Conservation (phyloP, 768 basidiomycete species). For the Calocera cornea region DNA sequence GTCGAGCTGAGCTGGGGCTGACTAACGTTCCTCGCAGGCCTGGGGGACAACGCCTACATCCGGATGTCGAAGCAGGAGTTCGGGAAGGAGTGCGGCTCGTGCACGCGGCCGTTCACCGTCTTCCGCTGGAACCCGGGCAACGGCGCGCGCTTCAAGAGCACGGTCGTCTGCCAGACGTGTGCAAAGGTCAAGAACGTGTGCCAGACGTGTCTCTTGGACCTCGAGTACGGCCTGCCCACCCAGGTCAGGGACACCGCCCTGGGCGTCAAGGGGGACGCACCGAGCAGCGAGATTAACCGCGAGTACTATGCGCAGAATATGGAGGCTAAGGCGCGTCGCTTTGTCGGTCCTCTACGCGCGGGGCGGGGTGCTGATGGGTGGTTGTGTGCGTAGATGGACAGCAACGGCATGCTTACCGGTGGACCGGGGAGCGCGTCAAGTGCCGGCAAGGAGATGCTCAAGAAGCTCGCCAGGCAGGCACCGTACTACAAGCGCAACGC, state of each 20-base stretch:
- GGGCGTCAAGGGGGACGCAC: slow-evolving; percentile 71
- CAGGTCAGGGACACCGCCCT: slow-evolving; percentile 96
- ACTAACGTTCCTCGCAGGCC: slow-evolving; percentile 34
- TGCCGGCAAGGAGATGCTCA: slow-evolving; percentile 93
- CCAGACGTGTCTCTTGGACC: slow-evolving; percentile 92
- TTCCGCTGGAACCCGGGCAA: slow-evolving; percentile 95
- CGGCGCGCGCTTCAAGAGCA: slow-evolving; percentile 89
- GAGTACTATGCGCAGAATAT: slow-evolving; percentile 91
- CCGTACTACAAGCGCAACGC: slow-evolving; percentile 96
- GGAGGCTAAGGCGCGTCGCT: slow-evolving; percentile 62
- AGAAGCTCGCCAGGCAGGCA: slow-evolving; percentile 84
- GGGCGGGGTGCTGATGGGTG: not conserved
- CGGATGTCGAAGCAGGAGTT: slow-evolving; percentile 98
- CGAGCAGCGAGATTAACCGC: slow-evolving; percentile 92
- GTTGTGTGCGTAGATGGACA: slow-evolving; percentile 50
- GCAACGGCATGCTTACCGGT: slow-evolving; percentile 46
- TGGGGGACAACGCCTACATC: slow-evolving; percentile 83
- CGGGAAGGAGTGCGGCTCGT: slow-evolving; percentile 91
- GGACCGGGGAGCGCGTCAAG: slow-evolving; percentile 48
- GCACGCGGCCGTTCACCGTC: slow-evolving; percentile 89
- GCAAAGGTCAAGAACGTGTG: slow-evolving; percentile 93
- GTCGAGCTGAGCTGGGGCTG: not conserved
- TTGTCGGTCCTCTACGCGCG: not conserved
- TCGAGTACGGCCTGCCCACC: slow-evolving; percentile 90
- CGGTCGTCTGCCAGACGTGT: slow-evolving; percentile 93